phyloP scores from a whole-genome alignment of 805 yeast species.

The Starmerella vaccinii region DNA sequence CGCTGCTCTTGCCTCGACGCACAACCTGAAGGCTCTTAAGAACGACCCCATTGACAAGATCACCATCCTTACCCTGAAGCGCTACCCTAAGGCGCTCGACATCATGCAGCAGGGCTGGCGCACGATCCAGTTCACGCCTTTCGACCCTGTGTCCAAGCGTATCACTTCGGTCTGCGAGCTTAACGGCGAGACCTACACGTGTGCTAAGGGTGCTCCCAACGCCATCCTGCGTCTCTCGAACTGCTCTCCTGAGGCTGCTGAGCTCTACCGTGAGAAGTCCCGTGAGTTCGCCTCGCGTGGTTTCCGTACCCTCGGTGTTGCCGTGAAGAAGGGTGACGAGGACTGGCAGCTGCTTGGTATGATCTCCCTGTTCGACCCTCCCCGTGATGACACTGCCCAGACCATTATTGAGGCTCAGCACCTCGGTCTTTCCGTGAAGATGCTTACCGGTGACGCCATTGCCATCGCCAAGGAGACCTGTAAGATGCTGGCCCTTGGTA shows the following conservation, averaged over 20 bases:
- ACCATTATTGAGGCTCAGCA: conserved; percentile 86
- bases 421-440: conserved; percentile 91
- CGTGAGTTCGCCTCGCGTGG: conserved; percentile 97
- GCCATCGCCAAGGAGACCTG: conserved; percentile 98
- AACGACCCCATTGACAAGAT: conserved; percentile 89
- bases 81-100: conserved; percentile 72
- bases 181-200: conserved; percentile 88
- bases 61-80: conserved; percentile 79
- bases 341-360: conserved; percentile 97
- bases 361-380: conserved; percentile 98
- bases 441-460: conserved; percentile 98
- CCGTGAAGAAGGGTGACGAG: conserved; percentile 97
- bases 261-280: conserved; percentile 90
- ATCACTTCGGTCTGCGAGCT: conserved; percentile 91
- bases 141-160: conserved; percentile 95
- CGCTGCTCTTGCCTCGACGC: conserved; percentile 94
- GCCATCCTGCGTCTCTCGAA: conserved; percentile 51
- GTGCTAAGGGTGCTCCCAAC: conserved; percentile 98
- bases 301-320: conserved; percentile 97
- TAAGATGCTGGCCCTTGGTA: conserved; percentile 94
- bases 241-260: conserved; percentile 80
- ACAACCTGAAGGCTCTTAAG: conserved; percentile 88
- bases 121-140: conserved; percentile 75
- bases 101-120: conserved; percentile 35
- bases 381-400: conserved; percentile 95